Percentiles rank a stretch among this genome's conserved stretches.
Evolutionary conservation across 768 basidiomycete species (phyloP).

Genomic region (Leucosporidium creatinivorum): DNA sequence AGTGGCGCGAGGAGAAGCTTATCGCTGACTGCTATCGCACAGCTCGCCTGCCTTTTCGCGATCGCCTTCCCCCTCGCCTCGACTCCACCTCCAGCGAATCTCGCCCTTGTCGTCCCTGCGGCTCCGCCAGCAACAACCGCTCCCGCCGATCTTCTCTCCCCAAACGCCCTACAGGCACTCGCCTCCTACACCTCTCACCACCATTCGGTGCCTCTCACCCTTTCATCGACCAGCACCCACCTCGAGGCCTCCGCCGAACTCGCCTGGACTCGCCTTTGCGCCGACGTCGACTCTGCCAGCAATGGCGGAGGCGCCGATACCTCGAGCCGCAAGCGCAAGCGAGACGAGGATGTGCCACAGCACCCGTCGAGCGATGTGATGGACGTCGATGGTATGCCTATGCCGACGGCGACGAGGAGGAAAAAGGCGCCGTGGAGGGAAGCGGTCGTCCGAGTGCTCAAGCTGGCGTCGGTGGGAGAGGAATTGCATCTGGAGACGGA

Average conservation of each 20-base stretch:
- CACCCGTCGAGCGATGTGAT: constrained; percentile 18
- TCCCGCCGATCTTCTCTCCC: not conserved
- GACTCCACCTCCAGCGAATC: not conserved
- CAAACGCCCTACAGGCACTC: not conserved
- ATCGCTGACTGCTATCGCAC: too few species aligned
- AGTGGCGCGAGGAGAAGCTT: too few species aligned
- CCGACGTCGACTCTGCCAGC: constrained; percentile 8
- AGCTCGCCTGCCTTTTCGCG: constrained; percentile 2
- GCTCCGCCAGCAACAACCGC: not conserved
- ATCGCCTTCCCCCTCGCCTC: not conserved
- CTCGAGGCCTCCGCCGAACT: not conserved
- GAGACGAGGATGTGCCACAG: not conserved
- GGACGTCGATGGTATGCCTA: constrained; percentile 9
- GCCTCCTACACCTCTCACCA: not conserved
- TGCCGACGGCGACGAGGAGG: constrained; percentile 4
- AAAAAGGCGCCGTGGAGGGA: constrained; percentile 7
- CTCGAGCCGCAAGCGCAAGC: constrained; percentile 10
- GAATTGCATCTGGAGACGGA: constrained; percentile 6
- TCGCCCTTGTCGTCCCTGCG: not conserved
- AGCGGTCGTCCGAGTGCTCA: constrained; percentile 2
- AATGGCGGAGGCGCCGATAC: not conserved
- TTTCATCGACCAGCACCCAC: not conserved
- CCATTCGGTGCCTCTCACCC: not conserved
- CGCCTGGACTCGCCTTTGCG: constrained; percentile 7
- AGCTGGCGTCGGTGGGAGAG: not conserved